Evolutionary conservation across 1,139 yeast genomes (phyloP).

Genomic region (Diutina catenulata): DNA sequence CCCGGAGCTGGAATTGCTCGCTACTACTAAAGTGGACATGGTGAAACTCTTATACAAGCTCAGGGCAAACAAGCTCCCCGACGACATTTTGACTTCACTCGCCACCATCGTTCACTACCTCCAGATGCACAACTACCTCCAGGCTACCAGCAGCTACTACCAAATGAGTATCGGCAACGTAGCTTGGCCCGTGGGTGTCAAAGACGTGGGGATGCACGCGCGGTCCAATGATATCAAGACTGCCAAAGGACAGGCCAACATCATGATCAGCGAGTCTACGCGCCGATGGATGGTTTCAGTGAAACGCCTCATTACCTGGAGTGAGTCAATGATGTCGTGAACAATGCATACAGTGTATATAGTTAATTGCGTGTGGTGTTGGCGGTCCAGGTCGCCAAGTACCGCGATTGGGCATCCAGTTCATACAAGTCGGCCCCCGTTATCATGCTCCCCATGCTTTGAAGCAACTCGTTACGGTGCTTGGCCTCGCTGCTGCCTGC

Average conservation of each 20-base stretch:
- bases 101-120: slow-evolving; percentile 49
- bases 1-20: slow-evolving; percentile 13
- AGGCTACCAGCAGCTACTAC: slow-evolving; percentile 63
- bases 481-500: background rate
- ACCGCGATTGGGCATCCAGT: background rate
- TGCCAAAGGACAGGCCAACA: slow-evolving; percentile 44
- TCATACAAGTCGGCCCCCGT: slow-evolving; percentile 1
- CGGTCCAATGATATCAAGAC: slow-evolving; percentile 40
- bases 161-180: slow-evolving; percentile 76
- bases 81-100: slow-evolving; percentile 40
- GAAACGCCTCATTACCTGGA: slow-evolving; percentile 52
- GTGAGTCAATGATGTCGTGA: background rate
- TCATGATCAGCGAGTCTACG: slow-evolving; percentile 68
- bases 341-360: no score
- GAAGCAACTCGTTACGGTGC: background rate
- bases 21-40: slow-evolving; percentile 50
- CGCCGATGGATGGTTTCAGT: slow-evolving; percentile 68
- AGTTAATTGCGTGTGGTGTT: no score
- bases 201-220: slow-evolving; percentile 70
- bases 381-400: background rate
- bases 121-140: slow-evolving; percentile 39
- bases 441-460: background rate
- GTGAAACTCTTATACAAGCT: slow-evolving; percentile 51
- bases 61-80: slow-evolving; percentile 32
- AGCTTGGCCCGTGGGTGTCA: slow-evolving; percentile 89